Percentiles rank a stretch among this genome's conserved stretches.
phyloP scores from a whole-genome alignment of 2,329 filamentous ascomycete genomes.

The Leptodontidium sp. region DNA sequence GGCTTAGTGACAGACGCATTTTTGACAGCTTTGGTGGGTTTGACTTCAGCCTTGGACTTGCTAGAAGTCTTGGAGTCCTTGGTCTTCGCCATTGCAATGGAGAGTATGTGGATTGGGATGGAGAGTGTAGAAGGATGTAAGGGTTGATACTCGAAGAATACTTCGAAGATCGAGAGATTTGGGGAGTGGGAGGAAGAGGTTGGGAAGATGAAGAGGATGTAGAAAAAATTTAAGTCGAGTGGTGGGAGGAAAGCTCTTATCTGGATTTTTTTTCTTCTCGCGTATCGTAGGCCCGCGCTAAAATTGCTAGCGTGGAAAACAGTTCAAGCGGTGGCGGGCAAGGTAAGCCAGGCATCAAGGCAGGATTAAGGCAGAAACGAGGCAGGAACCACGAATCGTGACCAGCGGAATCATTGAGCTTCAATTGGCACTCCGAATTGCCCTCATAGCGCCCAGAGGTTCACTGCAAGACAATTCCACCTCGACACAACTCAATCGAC shows the following conservation, averaged over 20 bases:
- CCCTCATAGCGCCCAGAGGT: conserved; percentile 6
- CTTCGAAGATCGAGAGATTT: conserved; percentile 22
- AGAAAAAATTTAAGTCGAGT: conserved; percentile 29
- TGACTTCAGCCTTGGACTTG: conserved; percentile 59
- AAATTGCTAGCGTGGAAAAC: conserved; percentile 17
- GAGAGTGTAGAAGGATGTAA: conserved; percentile 21
- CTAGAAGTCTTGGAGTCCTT: conserved; percentile 67
- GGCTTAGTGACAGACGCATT: conserved; percentile 73
- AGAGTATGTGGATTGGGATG: conserved; percentile 16
- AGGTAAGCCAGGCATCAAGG: conserved; percentile 7
- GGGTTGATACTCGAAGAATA: conserved; percentile 21
- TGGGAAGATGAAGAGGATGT: conserved; percentile 26
- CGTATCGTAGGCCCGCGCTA: conserved; percentile 35
- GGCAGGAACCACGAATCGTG: background rate
- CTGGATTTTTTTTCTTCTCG: conserved; percentile 38
- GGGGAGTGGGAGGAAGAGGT: conserved; percentile 25
- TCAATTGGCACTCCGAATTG: conserved; percentile 18
- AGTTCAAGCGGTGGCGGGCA: conserved; percentile 10
- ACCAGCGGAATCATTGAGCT: conserved; percentile 5
- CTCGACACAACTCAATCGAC: conserved; percentile 15
- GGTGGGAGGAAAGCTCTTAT: conserved; percentile 44
- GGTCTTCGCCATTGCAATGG: conserved; percentile 68
- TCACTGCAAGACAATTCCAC: conserved; percentile 7
- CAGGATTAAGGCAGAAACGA: conserved; percentile 9
- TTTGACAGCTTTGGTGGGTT: conserved; percentile 65